Percentiles rank a stretch among this genome's conserved stretches.
phyloP scores from a whole-genome alignment of 371 early-diverging fungal genomes.

The Mortierella sp. region DNA sequence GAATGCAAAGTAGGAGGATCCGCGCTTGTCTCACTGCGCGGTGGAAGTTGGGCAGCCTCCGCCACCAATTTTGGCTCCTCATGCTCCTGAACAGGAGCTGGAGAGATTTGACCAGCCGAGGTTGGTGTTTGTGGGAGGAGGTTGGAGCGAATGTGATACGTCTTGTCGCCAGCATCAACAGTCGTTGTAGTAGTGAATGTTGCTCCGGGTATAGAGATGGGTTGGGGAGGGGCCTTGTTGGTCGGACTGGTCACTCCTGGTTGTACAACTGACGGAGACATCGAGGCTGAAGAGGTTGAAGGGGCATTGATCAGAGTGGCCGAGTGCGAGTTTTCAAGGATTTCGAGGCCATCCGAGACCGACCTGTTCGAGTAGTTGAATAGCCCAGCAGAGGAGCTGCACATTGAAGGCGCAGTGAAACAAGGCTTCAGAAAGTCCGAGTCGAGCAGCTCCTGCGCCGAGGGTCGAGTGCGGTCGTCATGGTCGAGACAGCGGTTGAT shows the following conservation, averaged over 20 bases:
- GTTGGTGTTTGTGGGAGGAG: slow-evolving; percentile 46
- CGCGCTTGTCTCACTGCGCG: not conserved
- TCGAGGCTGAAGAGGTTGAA: slow-evolving; percentile 6
- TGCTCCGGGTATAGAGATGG: slow-evolving; percentile 43
- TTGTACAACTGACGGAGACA: slow-evolving; percentile 10
- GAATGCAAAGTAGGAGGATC: slow-evolving; percentile 45
- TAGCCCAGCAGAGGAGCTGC: slow-evolving; percentile 10
- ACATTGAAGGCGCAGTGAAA: slow-evolving; percentile 6
- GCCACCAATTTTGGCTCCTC: not conserved
- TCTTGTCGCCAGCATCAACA: slow-evolving; percentile 58
- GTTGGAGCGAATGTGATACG: slow-evolving; percentile 54
- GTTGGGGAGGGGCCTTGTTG: slow-evolving; percentile 12
- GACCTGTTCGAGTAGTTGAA: slow-evolving; percentile 17
- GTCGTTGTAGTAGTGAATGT: slow-evolving; percentile 42
- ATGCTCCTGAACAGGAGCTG: not conserved
- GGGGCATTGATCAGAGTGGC: slow-evolving; percentile 16
- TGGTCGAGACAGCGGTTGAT: slow-evolving; percentile 78
- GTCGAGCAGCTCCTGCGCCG: slow-evolving; percentile 52
- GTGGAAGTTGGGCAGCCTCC: not conserved
- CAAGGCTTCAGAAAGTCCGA: slow-evolving; percentile 51
- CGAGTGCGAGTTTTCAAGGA: slow-evolving; percentile 16
- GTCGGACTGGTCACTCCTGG: slow-evolving; percentile 11
- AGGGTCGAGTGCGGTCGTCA: slow-evolving; percentile 51
- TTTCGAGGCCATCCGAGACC: slow-evolving; percentile 14
- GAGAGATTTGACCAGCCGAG: slow-evolving; percentile 7